Evolutionary conservation across 2,329 filamentous ascomycete species (phyloP).

Genomic region (Fusarium cicatricum): DNA sequence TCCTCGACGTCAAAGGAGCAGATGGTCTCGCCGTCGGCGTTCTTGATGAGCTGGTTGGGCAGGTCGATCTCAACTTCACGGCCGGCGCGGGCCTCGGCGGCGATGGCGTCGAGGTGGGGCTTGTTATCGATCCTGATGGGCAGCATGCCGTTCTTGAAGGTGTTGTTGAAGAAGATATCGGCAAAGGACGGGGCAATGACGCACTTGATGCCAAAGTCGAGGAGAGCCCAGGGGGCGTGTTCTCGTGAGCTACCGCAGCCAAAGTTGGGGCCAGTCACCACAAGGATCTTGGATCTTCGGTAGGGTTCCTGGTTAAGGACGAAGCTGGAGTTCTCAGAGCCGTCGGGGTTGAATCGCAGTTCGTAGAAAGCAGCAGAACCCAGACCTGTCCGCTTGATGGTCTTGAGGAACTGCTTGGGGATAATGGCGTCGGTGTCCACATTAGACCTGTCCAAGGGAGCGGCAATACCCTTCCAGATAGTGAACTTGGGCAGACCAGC

Average conservation of each 20-base stretch:
- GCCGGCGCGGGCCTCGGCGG: constrained; percentile 79
- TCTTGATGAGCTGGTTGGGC: constrained; percentile 82
- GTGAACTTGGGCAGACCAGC: constrained; percentile 85
- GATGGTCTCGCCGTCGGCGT: constrained; percentile 75
- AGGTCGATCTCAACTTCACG: constrained; percentile 91
- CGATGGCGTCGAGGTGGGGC: constrained; percentile 72
- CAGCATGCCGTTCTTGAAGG: constrained; percentile 99
- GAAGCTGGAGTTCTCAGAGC: constrained; percentile 80
- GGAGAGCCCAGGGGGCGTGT: constrained; percentile 95
- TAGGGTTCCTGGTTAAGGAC: constrained; percentile 92
- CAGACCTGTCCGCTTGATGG: constrained; percentile 96
- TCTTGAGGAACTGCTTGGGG: constrained; percentile 99
- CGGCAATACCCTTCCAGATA: constrained; percentile 84
- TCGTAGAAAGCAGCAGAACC: constrained; percentile 87
- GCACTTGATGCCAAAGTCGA: constrained; percentile 95
- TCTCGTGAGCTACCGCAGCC: constrained; percentile 93
- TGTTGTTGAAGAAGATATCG: constrained; percentile 98
- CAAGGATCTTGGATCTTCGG: constrained; percentile 84
- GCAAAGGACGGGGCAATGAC: constrained; percentile 84
- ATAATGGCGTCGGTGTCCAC: constrained; percentile 99
- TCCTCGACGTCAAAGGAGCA: constrained; percentile 87
- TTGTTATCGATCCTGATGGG: constrained; percentile 79
- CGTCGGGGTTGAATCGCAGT: constrained; percentile 79
- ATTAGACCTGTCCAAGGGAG: constrained; percentile 86
- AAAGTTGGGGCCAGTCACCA: constrained; percentile 93